phyloP scores from a whole-genome alignment of 139 green algal genomes.

The Volvox africanus region DNA sequence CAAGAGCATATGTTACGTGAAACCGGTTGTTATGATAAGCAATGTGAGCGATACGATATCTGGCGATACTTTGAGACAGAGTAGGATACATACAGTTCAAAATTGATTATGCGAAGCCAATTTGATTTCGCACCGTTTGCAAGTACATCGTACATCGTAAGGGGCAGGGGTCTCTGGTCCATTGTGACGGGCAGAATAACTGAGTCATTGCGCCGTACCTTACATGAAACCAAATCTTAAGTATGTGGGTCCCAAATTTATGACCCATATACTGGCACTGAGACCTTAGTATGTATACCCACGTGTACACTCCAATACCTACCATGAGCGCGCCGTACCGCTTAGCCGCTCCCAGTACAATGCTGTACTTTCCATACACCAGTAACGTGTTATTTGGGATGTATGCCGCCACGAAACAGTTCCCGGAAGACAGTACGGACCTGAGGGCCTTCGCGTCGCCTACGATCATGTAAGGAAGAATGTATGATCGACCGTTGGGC shows the following conservation, averaged over 20 bases:
- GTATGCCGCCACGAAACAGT: neutral
- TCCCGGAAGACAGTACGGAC: neutral
- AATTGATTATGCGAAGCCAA: too few species aligned
- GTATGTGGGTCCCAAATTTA: neutral
- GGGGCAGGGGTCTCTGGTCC: too few species aligned
- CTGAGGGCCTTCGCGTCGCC: neutral
- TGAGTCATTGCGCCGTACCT: neutral
- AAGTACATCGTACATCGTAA: too few species aligned
- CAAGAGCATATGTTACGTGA: too few species aligned
- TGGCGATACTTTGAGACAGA: too few species aligned
- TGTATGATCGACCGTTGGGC: too few species aligned
- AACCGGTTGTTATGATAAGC: too few species aligned
- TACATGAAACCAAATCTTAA: neutral
- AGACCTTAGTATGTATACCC: too few species aligned
- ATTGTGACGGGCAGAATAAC: neutral
- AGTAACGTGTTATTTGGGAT: neutral
- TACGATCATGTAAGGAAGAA: neutral
- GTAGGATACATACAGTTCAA: too few species aligned
- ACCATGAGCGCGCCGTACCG: neutral
- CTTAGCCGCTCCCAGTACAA: neutral
- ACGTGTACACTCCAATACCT: too few species aligned
- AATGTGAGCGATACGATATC: too few species aligned
- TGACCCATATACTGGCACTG: neutral
- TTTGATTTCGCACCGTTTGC: too few species aligned
- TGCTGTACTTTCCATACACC: neutral